Evolutionary conservation across 805 yeast genomes (phyloP).

Genomic region (Lipomyces japonicus): DNA sequence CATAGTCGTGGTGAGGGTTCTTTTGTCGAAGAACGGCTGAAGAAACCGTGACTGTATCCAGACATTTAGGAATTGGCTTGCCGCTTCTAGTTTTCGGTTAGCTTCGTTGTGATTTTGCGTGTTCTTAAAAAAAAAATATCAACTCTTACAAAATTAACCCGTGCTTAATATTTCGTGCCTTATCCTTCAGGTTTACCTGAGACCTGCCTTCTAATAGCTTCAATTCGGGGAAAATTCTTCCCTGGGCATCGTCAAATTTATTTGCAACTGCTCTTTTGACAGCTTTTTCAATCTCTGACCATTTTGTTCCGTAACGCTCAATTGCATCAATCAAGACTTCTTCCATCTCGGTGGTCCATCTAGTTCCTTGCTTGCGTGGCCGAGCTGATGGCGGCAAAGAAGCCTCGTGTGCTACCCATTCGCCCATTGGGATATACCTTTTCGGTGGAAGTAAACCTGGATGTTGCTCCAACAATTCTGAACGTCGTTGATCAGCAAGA

Average conservation of each 20-base stretch:
- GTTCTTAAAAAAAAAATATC: background rate
- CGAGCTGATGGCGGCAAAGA: background rate
- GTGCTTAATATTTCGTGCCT: slow-evolving; percentile 24
- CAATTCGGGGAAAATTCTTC: background rate
- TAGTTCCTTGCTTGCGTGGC: slow-evolving; percentile 5
- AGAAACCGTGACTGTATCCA: background rate
- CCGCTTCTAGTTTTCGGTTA: too few relatives aligned
- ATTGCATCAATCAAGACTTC: slow-evolving; percentile 8
- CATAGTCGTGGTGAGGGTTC: background rate
- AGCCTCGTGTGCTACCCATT: slow-evolving; percentile 1
- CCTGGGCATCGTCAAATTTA: background rate
- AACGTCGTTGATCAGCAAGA: background rate
- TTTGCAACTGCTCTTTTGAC: slow-evolving; percentile 3
- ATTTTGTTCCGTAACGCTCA: background rate
- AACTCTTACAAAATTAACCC: slow-evolving; percentile 8
- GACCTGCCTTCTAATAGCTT: slow-evolving; percentile 12
- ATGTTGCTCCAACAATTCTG: background rate
- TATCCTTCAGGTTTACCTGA: slow-evolving; percentile 22
- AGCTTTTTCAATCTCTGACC: slow-evolving; percentile 10
- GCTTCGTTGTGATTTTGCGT: too few relatives aligned
- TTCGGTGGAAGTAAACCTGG: background rate
- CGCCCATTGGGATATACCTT: background rate
- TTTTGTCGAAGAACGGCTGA: background rate
- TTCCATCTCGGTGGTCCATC: slow-evolving; percentile 21
- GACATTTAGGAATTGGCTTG: background rate